A percentile compares a stretch with the other conserved stretches of the same genome.
phyloP scores from a whole-genome alignment of 2,329 filamentous ascomycete genomes.

The Ceratocystis ficicola region DNA sequence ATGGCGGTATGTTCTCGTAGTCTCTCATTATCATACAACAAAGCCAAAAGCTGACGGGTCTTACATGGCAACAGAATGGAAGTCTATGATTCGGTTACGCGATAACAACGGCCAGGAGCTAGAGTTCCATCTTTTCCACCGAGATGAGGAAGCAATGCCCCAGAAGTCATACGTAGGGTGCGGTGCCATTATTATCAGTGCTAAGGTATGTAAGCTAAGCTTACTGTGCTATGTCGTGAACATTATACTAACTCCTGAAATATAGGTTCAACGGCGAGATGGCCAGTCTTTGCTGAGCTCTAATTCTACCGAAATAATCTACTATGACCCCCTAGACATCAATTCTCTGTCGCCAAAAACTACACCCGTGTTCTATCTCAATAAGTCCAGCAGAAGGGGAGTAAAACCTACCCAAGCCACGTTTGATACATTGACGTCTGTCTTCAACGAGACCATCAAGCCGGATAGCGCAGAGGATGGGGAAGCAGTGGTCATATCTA shows the following conservation, averaged over 20 bases:
- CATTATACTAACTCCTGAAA: not conserved
- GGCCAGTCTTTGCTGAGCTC: not conserved
- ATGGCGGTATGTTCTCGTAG: not conserved
- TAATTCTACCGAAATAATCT: not conserved
- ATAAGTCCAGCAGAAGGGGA: not conserved
- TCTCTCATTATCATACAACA: not conserved
- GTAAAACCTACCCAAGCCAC: not conserved
- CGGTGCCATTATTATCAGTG: not conserved
- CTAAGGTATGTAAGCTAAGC: not conserved
- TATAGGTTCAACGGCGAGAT: not conserved
- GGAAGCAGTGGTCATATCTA: constrained; percentile 32
- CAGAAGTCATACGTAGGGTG: not conserved
- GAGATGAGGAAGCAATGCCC: not conserved
- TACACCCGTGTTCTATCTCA: not conserved
- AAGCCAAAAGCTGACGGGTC: constrained; percentile 1
- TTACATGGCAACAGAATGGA: not conserved
- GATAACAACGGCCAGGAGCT: not conserved
- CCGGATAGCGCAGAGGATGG: not conserved
- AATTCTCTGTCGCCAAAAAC: not conserved
- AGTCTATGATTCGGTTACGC: not conserved
- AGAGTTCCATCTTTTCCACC: constrained; percentile 3
- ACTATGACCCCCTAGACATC: not conserved
- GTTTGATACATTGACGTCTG: not conserved
- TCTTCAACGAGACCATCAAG: not conserved
- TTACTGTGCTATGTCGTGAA: not conserved